Base-by-base conservation (phyloP, 2,329 filamentous ascomycete species). In the Cladosporium sphaerospermum region DNA sequence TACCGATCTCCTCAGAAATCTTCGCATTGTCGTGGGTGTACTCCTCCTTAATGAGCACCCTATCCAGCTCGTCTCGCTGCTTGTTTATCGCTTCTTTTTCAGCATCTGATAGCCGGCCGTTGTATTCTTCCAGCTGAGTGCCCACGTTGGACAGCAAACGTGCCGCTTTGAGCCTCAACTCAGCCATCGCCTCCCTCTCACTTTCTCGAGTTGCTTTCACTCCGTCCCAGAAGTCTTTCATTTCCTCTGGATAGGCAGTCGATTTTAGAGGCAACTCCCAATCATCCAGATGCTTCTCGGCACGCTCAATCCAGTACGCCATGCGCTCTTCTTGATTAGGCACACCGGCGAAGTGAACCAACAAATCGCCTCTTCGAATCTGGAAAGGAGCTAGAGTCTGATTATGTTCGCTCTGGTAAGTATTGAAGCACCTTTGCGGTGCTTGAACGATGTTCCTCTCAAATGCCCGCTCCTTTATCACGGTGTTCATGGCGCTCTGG, bases 391-490 rank as follows among this genome's bases (percentile, higher is more conserved):
- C 56, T 32, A 72, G 54, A 3, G 65, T 71, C 51, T 69, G 66
- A 51, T 69, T 67, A 45, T 69, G 64, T 45, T 70, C 69, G 14
- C 67, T 68, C 45, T 70, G 64, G 45, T 73, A 75, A 1, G 69
- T 69, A 54, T 75, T 75, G 61, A 75, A 73, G 71, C 70, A 74
- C 8, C 72, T 59, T 54, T 73, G 71, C 10, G 72, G 71, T 40
- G 69, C 66, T 32, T 67, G 60, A 9, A 68, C 64, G 10, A 69
- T 59, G 53, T 68, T 57, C 6, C 63, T 54, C 9, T 53, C 57
- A 56, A 73, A 73, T 0, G 62, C 54, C 1, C 59, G 57, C 34
- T 69, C 64, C n/a, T 62, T 56, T 41, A 73, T 60, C 10, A 73
- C 61, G 3, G 61, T 57, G 43, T 69, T 66, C 69, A 75, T 73